Evolutionary conservation across 176 grass and related monocot species (phyloP).

Genomic region (Musa acuminata): DNA sequence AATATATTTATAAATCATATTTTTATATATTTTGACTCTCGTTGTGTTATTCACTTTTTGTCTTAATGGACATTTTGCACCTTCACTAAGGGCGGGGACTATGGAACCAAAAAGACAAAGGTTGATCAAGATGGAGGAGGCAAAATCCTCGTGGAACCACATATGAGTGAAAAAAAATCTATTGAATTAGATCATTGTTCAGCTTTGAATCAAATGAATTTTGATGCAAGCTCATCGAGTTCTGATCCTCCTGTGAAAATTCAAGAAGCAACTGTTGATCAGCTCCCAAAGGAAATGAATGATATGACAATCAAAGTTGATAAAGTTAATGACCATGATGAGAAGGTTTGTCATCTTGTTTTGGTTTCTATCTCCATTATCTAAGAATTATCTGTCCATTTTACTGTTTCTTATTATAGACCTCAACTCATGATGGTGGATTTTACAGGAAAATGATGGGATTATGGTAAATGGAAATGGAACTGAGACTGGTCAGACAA

Average conservation of each 20-base stretch:
- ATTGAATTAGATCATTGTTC: constrained; percentile 31
- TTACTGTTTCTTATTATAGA: constrained; percentile 17
- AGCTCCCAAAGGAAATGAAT: constrained; percentile 87
- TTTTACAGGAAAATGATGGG: constrained; percentile 51
- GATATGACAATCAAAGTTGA: constrained; percentile 82
- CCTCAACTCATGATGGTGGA: constrained; percentile 2
- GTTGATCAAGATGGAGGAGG: constrained; percentile 62
- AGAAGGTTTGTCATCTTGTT: constrained; percentile 44
- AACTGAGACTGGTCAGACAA: constrained; percentile 70
- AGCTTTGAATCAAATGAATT: constrained; percentile 40
- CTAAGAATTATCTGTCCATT: not conserved
- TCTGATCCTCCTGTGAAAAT: constrained; percentile 37
- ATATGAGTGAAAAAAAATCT: constrained; percentile 40
- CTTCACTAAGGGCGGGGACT: constrained; percentile 61
- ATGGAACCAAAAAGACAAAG: constrained; percentile 70
- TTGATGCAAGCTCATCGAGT: constrained; percentile 71
- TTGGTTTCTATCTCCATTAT: not conserved
- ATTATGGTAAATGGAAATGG: constrained; percentile 53
- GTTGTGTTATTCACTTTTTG: not conserved
- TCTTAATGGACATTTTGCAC: not conserved
- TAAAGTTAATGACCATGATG: constrained; percentile 46
- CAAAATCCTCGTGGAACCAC: constrained; percentile 50
- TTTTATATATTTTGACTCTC: not conserved
- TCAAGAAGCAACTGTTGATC: constrained; percentile 53
- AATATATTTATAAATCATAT: not conserved